Conservation (phyloP, 192 early-diverging fungal genomes). For the Neocallimastix lanati region DNA sequence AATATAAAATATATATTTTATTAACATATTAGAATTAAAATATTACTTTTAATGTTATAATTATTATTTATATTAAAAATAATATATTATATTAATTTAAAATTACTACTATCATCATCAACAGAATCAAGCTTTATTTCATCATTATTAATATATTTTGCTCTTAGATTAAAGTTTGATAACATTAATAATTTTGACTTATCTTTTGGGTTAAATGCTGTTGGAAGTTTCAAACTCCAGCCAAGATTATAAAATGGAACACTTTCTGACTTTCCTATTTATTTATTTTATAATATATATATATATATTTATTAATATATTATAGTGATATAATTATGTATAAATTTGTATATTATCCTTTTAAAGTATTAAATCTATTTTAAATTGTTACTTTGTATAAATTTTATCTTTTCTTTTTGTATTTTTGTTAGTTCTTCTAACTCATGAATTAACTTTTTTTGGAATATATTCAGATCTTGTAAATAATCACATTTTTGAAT, state of each 20-base stretch:
- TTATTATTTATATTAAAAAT: too few relatives aligned
- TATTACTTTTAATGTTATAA: too few relatives aligned
- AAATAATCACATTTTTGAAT: background rate
- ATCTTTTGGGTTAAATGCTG: background rate
- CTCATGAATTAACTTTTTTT: background rate
- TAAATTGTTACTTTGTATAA: background rate
- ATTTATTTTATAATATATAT: too few relatives aligned
- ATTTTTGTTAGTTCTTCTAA: background rate
- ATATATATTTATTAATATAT: too few relatives aligned
- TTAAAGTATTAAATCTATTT: too few relatives aligned
- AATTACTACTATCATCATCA: background rate
- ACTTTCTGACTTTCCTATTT: background rate
- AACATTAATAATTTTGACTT: background rate
- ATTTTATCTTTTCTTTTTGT: background rate
- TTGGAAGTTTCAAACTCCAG: background rate
- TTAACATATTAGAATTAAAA: too few relatives aligned
- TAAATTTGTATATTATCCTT: too few relatives aligned
- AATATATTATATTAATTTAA: too few relatives aligned
- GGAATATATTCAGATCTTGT: background rate
- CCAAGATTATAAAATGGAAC: background rate
- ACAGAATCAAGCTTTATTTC: background rate
- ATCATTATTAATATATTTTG: background rate
- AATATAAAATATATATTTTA: too few relatives aligned
- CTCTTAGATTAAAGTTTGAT: background rate
- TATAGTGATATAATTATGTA: too few relatives aligned